Evolutionary conservation across 1,139 yeast species (phyloP).

Genomic region (Pichia sp.): DNA sequence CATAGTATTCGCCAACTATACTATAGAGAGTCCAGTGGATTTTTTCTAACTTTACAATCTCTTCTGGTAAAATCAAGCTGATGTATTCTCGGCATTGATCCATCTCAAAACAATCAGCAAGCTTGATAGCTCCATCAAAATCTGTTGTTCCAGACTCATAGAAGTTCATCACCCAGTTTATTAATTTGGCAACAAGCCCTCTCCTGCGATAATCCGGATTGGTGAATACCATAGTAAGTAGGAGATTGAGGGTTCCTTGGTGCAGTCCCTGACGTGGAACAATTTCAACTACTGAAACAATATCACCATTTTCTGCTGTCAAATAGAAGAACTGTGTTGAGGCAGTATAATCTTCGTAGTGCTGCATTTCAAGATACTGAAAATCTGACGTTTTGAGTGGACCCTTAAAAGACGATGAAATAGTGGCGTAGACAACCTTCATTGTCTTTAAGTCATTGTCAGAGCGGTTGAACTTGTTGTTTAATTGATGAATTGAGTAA

Average conservation of each 20-base stretch:
- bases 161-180: constrained; percentile 6
- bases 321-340: constrained; percentile 5
- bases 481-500: constrained; percentile 1
- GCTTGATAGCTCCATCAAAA: constrained; percentile 1
- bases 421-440: neutral
- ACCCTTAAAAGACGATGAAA: neutral
- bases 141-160: constrained; percentile 6
- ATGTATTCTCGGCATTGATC: neutral
- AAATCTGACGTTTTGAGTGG: neutral
- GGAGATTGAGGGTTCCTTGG: constrained; percentile 3
- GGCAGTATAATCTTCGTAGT: neutral
- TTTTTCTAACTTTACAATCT: neutral
- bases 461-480: neutral
- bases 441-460: neutral
- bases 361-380: neutral
- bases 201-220: constrained; percentile 8
- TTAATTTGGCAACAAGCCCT: constrained; percentile 8
- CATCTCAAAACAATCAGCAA: constrained; percentile 1
- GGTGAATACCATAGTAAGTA: constrained; percentile 9
- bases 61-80: neutral
- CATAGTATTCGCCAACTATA: constrained; percentile 26
- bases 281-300: constrained; percentile 4
- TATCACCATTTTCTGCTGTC: constrained; percentile 2
- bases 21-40: constrained; percentile 28
- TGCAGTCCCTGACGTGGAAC: constrained; percentile 6